A percentile compares a stretch with the other conserved stretches of the same genome.
These are phyloP conservation scores for Rhododendron simsii DNA, from an alignment of 148 eudicot species.

Conservation along the genomic window DNA sequence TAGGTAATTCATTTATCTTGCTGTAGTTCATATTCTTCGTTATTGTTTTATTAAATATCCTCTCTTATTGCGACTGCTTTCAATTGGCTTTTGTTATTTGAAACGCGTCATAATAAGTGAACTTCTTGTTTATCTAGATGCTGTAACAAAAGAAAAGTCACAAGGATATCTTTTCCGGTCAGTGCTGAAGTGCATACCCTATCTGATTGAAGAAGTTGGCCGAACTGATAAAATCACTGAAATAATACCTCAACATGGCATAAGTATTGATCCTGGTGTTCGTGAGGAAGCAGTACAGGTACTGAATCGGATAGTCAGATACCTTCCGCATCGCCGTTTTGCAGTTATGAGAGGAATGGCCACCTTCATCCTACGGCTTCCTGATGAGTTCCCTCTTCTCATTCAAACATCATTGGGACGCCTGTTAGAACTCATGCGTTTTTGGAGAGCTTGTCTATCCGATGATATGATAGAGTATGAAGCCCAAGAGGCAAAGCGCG, in stretches of 20 bases:
- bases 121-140: constrained; percentile 47
- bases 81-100: constrained; percentile 3
- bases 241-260: constrained; percentile 98
- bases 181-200: constrained; percentile 96
- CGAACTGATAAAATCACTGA: constrained; percentile 97
- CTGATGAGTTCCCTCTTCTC: constrained; percentile 97
- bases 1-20: neutral
- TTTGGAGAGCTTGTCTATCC: constrained; percentile 81
- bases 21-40: neutral
- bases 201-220: constrained; percentile 95
- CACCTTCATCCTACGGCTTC: constrained; percentile 84
- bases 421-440: constrained; percentile 90
- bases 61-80: neutral
- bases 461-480: constrained; percentile 72
- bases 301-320: constrained; percentile 85
- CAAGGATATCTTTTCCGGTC: constrained; percentile 94
- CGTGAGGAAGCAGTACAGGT: constrained; percentile 99
- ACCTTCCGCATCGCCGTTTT: constrained; percentile 97
- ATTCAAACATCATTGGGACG: constrained; percentile 95
- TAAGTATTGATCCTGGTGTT: constrained; percentile 98
- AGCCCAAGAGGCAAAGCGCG: constrained; percentile 55
- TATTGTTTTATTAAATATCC: neutral
- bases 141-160: constrained; percentile 90
- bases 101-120: neutral
- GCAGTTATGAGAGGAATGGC: constrained; percentile 99